A percentile compares a stretch with the other conserved stretches of the same genome.
Conservation (phyloP, 768 basidiomycete species). For the Boletus barrowsii region DNA sequence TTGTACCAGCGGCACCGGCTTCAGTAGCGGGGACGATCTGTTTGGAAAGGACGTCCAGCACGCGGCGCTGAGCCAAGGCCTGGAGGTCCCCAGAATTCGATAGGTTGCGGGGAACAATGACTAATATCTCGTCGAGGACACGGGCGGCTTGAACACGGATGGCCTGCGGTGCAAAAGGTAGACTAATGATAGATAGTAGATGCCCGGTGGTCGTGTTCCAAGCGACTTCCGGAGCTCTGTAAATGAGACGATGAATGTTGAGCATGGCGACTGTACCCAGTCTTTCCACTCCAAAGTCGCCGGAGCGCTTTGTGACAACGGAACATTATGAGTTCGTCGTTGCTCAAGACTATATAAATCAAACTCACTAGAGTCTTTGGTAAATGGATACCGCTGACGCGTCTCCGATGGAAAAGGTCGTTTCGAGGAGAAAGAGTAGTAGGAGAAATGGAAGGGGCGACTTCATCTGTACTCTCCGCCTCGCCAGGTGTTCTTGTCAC, state of each 20-base stretch:
- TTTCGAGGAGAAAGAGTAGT: constrained; percentile 40
- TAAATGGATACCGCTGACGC: constrained; percentile 87
- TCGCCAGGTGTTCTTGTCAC: constrained; percentile 23
- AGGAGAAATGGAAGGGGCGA: constrained; percentile 31
- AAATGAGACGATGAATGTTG: constrained; percentile 86
- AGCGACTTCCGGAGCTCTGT: constrained; percentile 75
- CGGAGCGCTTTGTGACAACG: constrained; percentile 57
- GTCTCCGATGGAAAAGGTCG: constrained; percentile 53
- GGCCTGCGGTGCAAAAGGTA: constrained; percentile 62
- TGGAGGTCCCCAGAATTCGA: constrained; percentile 59
- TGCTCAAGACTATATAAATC: neutral
- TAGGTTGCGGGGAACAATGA: constrained; percentile 71
- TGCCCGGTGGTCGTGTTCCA: constrained; percentile 84
- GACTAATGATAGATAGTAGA: constrained; percentile 72
- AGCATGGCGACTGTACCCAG: constrained; percentile 74
- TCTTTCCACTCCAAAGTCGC: constrained; percentile 92
- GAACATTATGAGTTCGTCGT: constrained; percentile 1
- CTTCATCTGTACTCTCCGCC: constrained; percentile 33
- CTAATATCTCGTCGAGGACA: constrained; percentile 80
- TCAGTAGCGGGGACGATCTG: constrained; percentile 59
- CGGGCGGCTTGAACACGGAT: constrained; percentile 90
- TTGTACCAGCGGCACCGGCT: constrained; percentile 40
- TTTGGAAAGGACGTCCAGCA: constrained; percentile 79
- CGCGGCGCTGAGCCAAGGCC: constrained; percentile 71
- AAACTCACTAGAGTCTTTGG: constrained; percentile 69